Evolutionary conservation across 192 early-diverging fungal genomes (phyloP).

Genomic region (Dissophora ornata): DNA sequence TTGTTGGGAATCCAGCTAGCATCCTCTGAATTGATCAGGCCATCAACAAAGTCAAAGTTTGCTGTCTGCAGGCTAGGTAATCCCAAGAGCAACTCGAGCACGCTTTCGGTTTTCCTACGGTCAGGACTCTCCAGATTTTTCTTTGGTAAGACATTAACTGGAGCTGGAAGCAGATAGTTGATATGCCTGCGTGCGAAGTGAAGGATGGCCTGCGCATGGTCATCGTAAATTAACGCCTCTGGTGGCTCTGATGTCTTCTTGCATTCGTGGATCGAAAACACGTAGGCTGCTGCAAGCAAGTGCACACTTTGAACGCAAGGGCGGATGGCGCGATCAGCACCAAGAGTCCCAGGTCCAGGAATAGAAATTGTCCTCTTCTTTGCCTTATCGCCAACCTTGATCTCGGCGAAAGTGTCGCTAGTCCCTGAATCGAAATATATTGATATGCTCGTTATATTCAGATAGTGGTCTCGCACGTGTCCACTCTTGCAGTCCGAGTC

Average conservation of each 20-base stretch:
- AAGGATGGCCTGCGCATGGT: constrained; percentile 39
- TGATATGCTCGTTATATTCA: constrained; percentile 3
- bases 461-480: constrained; percentile 32
- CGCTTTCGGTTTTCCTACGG: constrained; percentile 13
- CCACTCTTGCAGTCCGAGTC: constrained; percentile 6
- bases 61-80: background rate
- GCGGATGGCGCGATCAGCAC: constrained; percentile 2
- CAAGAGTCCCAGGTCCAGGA: constrained; percentile 12
- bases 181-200: constrained; percentile 33
- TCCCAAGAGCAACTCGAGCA: constrained; percentile 31
- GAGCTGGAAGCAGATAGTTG: constrained; percentile 33
- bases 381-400: constrained; percentile 18
- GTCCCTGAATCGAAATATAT: constrained; percentile 17
- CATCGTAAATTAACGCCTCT: constrained; percentile 33
- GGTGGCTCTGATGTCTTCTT: constrained; percentile 10
- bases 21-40: constrained; percentile 7
- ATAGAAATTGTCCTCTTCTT: constrained; percentile 22
- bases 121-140: background rate
- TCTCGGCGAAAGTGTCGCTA: constrained; percentile 24
- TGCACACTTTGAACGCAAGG: constrained; percentile 41
- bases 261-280: constrained; percentile 11
- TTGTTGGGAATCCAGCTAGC: constrained; percentile 48
- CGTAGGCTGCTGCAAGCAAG: constrained; percentile 34
- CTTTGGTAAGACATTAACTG: background rate
- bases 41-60: constrained; percentile 45